Evolutionary conservation across 306 rosid genomes (phyloP).

Genomic region (Begonia masoniana): DNA sequence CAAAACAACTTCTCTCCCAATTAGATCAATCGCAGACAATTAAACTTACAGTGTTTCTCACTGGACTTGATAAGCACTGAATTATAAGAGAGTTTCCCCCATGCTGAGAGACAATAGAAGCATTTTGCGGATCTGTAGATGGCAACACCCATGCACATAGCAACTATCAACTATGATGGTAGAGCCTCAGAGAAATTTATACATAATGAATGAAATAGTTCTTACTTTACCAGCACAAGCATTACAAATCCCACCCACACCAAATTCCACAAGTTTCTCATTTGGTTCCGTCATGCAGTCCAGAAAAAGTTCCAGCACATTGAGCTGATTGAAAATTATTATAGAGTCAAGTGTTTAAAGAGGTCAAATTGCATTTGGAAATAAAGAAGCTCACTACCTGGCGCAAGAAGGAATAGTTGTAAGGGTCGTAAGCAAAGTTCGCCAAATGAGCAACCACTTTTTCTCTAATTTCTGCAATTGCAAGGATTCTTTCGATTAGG

Average conservation of each 20-base stretch:
- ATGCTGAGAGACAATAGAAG: constrained; percentile 33
- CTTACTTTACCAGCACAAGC: constrained; percentile 47
- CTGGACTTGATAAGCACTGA: constrained; percentile 84
- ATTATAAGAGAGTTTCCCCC: constrained; percentile 65
- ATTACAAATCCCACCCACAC: constrained; percentile 84
- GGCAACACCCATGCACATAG: not conserved
- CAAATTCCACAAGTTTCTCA: constrained; percentile 86
- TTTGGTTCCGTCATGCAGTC: constrained; percentile 81
- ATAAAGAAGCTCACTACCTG: constrained; percentile 34
- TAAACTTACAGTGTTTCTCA: constrained; percentile 67
- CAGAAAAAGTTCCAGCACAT: constrained; percentile 76
- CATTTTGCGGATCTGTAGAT: constrained; percentile 47
- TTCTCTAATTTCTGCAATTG: constrained; percentile 52
- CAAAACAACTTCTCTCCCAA: no score
- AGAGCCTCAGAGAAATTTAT: not conserved
- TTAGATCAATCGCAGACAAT: constrained; percentile 5
- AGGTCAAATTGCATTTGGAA: not conserved
- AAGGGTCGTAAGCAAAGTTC: constrained; percentile 93
- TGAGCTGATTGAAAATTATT: constrained; percentile 40
- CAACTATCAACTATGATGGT: not conserved
- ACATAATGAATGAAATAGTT: constrained; percentile 5
- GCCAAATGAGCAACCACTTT: constrained; percentile 66
- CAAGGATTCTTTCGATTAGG: not conserved
- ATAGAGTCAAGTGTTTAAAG: not conserved
- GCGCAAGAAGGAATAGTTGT: constrained; percentile 58